Conservation (phyloP, 768 basidiomycete genomes). For the Boletus huronensis region DNA sequence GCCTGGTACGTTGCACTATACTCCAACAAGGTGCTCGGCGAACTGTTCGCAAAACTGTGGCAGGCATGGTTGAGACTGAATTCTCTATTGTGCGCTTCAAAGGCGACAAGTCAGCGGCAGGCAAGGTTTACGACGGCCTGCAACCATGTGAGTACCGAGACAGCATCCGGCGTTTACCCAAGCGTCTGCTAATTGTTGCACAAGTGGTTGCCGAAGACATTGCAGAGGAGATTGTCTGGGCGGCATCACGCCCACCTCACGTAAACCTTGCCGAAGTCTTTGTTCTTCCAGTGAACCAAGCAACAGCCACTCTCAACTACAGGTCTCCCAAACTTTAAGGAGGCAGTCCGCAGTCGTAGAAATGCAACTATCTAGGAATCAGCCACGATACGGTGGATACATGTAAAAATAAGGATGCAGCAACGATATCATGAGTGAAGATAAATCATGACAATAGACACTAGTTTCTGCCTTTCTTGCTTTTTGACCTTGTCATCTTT, state of each 20-base stretch:
- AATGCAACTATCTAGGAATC: background rate
- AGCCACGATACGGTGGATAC: constrained; percentile 1
- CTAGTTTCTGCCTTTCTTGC: constrained; percentile 45
- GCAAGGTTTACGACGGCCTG: constrained; percentile 87
- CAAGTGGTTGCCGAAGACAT: constrained; percentile 82
- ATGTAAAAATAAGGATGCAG: constrained; percentile 33
- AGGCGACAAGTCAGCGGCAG: constrained; percentile 78
- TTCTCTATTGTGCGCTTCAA: constrained; percentile 90
- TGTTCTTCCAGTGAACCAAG: constrained; percentile 79
- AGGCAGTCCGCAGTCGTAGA: background rate
- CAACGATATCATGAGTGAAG: constrained; percentile 22
- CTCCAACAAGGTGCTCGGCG: background rate
- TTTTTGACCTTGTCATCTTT: constrained; percentile 57
- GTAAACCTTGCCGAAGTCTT: constrained; percentile 86
- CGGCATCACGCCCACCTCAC: constrained; percentile 85
- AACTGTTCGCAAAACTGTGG: background rate
- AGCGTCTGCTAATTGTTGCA: constrained; percentile 5
- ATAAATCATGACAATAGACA: constrained; percentile 5
- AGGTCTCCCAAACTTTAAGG: constrained; percentile 32
- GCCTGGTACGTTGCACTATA: constrained; percentile 54
- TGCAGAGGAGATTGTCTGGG: constrained; percentile 98
- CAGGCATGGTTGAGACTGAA: constrained; percentile 86
- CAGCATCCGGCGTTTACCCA: background rate
- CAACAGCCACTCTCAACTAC: constrained; percentile 61
- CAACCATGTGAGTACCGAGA: constrained; percentile 63